These are phyloP conservation scores for Rosa persica DNA, from an alignment of 306 rosid genomes.

Conservation along the genomic window DNA sequence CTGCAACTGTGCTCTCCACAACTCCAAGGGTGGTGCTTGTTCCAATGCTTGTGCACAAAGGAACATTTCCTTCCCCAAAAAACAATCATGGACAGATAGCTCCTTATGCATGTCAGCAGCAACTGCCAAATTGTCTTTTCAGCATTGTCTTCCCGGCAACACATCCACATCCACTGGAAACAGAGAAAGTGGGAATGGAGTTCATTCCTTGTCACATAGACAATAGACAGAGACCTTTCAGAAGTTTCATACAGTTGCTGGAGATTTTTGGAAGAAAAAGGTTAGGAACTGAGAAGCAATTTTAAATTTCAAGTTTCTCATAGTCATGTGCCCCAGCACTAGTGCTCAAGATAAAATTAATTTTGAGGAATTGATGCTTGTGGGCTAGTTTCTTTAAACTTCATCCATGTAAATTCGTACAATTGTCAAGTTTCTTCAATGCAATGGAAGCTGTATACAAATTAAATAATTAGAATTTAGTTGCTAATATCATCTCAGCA, in stretches of 20 bases:
- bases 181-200: background rate
- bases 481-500: background rate
- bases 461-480: no score
- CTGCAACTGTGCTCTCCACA: conserved; percentile 35
- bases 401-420: background rate
- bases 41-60: background rate
- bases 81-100: background rate
- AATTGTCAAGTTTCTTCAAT: background rate
- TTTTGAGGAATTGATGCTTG: background rate
- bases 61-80: conserved; percentile 37
- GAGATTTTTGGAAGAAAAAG: background rate
- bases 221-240: background rate
- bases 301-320: background rate
- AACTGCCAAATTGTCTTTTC: background rate
- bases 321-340: background rate
- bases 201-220: conserved; percentile 2
- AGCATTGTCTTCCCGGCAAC: background rate
- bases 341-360: background rate
- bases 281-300: conserved; percentile 7
- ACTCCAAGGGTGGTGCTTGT: background rate
- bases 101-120: background rate
- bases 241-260: background rate
- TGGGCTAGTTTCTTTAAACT: background rate
- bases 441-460: background rate
- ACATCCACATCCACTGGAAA: no score